phyloP scores from a whole-genome alignment of 2,329 filamentous ascomycete genomes.

The Hypoxylon sp. region DNA sequence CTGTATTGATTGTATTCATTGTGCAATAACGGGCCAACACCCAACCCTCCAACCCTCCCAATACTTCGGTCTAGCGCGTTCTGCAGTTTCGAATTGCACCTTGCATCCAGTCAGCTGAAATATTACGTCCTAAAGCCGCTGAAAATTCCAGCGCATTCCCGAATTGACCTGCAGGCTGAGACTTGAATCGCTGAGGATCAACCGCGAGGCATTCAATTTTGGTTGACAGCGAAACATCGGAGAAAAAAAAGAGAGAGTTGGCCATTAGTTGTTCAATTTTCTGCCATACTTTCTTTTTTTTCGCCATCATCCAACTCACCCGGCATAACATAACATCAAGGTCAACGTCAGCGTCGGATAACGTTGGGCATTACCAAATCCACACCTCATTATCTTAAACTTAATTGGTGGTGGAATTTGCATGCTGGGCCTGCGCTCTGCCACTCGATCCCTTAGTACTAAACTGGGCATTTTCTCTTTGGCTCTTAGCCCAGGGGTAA shows the following conservation, averaged over 20 bases:
- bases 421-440: slow-evolving; percentile 34
- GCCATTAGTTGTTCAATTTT: slow-evolving; percentile 24
- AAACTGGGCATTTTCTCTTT: slow-evolving; percentile 31
- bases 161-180: slow-evolving; percentile 35
- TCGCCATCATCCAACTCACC: slow-evolving; percentile 28
- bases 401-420: slow-evolving; percentile 28
- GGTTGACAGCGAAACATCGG: slow-evolving; percentile 28
- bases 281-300: slow-evolving; percentile 12
- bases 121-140: slow-evolving; percentile 14
- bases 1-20: slow-evolving; percentile 19
- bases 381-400: slow-evolving; percentile 25
- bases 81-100: slow-evolving; percentile 19
- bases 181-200: slow-evolving; percentile 29
- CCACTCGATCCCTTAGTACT: slow-evolving; percentile 28
- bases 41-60: slow-evolving; percentile 9
- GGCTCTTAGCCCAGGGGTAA: slow-evolving; percentile 31
- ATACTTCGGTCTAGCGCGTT: slow-evolving; percentile 16
- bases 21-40: slow-evolving; percentile 11
- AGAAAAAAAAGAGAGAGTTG: slow-evolving; percentile 12
- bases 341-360: slow-evolving; percentile 16
- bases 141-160: slow-evolving; percentile 36
- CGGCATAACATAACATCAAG: slow-evolving; percentile 20
- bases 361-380: slow-evolving; percentile 32
- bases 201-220: slow-evolving; percentile 29
- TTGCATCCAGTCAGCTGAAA: too few relatives aligned